Conservation (phyloP, 1,139 yeast genomes). For the Candida sanyaensis region DNA sequence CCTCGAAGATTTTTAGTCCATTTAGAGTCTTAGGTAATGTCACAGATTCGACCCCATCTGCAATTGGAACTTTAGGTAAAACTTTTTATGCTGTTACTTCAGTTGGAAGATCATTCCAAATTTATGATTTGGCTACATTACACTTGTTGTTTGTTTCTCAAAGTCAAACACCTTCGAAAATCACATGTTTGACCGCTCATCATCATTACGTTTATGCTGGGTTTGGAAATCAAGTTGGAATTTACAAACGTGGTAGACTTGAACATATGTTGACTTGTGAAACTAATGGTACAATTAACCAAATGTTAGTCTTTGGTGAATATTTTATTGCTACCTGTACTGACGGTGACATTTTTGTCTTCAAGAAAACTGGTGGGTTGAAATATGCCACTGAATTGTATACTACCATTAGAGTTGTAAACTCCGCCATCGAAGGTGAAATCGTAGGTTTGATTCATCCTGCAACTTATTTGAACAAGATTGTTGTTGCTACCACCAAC, state of each 20-base stretch:
- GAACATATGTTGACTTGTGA: slow-evolving; percentile 54
- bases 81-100: slow-evolving; percentile 87
- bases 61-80: slow-evolving; percentile 85
- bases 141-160: slow-evolving; percentile 87
- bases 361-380: slow-evolving; percentile 52
- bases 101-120: slow-evolving; percentile 88
- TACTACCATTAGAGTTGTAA: slow-evolving; percentile 57
- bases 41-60: slow-evolving; percentile 78
- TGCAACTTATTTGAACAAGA: slow-evolving; percentile 89
- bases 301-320: slow-evolving; percentile 74
- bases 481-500: slow-evolving; percentile 74
- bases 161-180: slow-evolving; percentile 68
- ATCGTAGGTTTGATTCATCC: slow-evolving; percentile 77
- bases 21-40: slow-evolving; percentile 63
- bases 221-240: slow-evolving; percentile 68
- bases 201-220: slow-evolving; percentile 84
- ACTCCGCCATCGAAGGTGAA: slow-evolving; percentile 61
- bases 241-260: slow-evolving; percentile 80
- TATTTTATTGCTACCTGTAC: slow-evolving; percentile 63
- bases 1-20: slow-evolving; percentile 46
- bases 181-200: slow-evolving; percentile 76
- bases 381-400: slow-evolving; percentile 66
- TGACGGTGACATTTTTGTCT: slow-evolving; percentile 59
- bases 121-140: slow-evolving; percentile 87
- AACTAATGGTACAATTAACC: slow-evolving; percentile 38